These are phyloP conservation scores for Drechslera avenae DNA, from an alignment of 2,329 filamentous ascomycete genomes.

Conservation along the genomic window DNA sequence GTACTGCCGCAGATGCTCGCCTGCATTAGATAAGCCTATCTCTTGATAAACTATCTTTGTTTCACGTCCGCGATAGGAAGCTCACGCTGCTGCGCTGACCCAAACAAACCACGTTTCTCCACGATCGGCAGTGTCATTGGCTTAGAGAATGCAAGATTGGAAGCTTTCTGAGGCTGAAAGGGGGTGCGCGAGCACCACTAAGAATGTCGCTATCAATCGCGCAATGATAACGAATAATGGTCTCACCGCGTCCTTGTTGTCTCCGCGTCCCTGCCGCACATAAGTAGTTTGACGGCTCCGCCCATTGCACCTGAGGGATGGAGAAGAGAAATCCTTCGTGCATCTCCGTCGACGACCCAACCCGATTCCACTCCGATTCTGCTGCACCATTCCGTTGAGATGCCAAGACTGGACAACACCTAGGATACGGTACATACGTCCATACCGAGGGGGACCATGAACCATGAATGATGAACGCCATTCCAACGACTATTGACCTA, in stretches of 20 bases:
- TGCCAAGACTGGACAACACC: slow-evolving; percentile 16
- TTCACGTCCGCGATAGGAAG: slow-evolving; percentile 45
- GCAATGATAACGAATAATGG: slow-evolving; percentile 46
- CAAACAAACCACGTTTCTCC: background rate
- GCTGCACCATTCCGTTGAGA: slow-evolving; percentile 6
- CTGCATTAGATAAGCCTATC: slow-evolving; percentile 33
- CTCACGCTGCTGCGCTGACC: slow-evolving; percentile 17
- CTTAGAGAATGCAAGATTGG: slow-evolving; percentile 16
- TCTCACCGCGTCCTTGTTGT: slow-evolving; percentile 21
- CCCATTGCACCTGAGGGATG: background rate
- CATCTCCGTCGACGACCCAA: background rate
- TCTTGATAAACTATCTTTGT: slow-evolving; percentile 21
- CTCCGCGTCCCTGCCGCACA: slow-evolving; percentile 14
- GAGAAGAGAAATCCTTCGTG: background rate
- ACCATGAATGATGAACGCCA: background rate
- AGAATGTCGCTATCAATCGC: slow-evolving; percentile 45
- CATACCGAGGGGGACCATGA: background rate
- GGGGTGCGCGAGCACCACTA: slow-evolving; percentile 29
- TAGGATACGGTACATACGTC: background rate
- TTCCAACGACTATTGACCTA: no score
- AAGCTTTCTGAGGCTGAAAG: slow-evolving; percentile 11
- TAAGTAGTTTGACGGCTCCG: slow-evolving; percentile 17
- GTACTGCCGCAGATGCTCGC: slow-evolving; percentile 19
- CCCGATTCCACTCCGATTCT: slow-evolving; percentile 15
- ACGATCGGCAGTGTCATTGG: slow-evolving; percentile 27